Percentiles rank a stretch among this genome's conserved stretches.
phyloP scores from a whole-genome alignment of 805 yeast genomes.

The Candida michaelii region DNA sequence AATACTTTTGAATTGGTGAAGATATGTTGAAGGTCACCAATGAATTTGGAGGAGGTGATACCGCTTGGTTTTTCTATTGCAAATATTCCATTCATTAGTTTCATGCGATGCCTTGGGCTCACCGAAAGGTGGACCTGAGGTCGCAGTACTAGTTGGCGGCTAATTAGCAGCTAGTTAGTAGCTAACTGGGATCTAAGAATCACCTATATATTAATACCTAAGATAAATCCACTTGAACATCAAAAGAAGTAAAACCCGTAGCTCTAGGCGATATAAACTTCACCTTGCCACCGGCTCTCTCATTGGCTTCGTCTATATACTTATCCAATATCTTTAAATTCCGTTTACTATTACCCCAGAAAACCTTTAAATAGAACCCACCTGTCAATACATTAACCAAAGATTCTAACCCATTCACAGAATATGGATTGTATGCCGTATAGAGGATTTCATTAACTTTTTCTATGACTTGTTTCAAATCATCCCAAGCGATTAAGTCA shows the following conservation, averaged over 20 bases:
- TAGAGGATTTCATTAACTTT: slow-evolving; percentile 43
- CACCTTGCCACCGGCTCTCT: slow-evolving; percentile 1
- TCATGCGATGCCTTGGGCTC: slow-evolving; percentile 6
- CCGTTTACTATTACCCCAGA: neutral
- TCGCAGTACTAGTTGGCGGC: no score
- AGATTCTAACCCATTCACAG: slow-evolving; percentile 32
- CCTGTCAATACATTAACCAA: slow-evolving; percentile 42
- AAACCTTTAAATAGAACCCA: slow-evolving; percentile 28
- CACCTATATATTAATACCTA: no score
- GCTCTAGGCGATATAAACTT: slow-evolving; percentile 45
- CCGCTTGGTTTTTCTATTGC: slow-evolving; percentile 92
- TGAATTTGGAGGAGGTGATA: slow-evolving; percentile 71
- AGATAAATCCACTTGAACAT: slow-evolving; percentile 48
- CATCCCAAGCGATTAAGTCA: slow-evolving; percentile 24
- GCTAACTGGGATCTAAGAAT: no score
- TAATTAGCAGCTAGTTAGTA: no score
- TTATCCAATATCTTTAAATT: slow-evolving; percentile 41
- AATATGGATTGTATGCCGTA: slow-evolving; percentile 40
- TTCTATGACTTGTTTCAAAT: slow-evolving; percentile 42
- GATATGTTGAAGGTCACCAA: slow-evolving; percentile 61
- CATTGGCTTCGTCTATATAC: slow-evolving; percentile 23
- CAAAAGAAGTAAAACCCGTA: slow-evolving; percentile 39
- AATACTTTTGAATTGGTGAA: slow-evolving; percentile 63
- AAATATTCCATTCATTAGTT: slow-evolving; percentile 82
- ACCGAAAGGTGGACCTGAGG: neutral